Base-by-base conservation (phyloP, 2,329 filamentous ascomycete species). In the Scytalidium lignicola region DNA sequence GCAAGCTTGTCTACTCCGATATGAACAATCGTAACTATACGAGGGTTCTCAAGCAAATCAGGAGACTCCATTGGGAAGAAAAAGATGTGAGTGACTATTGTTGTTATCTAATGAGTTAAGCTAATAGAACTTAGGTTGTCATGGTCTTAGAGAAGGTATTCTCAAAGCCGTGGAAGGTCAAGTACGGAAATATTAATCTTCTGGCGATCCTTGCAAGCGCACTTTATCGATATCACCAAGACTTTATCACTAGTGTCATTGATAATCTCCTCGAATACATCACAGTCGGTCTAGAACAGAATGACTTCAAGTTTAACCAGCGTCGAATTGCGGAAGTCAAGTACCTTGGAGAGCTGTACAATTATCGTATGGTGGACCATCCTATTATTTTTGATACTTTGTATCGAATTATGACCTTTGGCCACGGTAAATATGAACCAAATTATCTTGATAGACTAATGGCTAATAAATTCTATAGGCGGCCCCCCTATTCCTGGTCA, bases 261-360 rank as follows among this genome's bases (percentile, higher is more conserved):
- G 93, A 99, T 65, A 90, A 92, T 55, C 73, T 97, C 5, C 75
- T 97, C 15, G 95, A 99, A 67, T 86, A 88, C 5, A 86, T 99
- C 55, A 86, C 80, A 1, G 79, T 95, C 55, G 93, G 93, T 1
- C 75, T 99, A 2, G 93, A 99, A 68, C 82, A 91, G 58, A 97
- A 97, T 60, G 93, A 99, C 65, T 99, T 96, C 76, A 91, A 95
- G 62, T 95, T 90, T 71, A 96, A 95, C 64, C 93, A 99, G 69
- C 86, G 91, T 51, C 86, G 93, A 19, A 85, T 99, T 54, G 89
- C 95, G 2, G 92, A 97, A 67, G 89, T 96, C 62, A 97, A 96
- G 65, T 99, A 96, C 65, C 76, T 99, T 4, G 91, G 89, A 19
- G 93, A 99, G 68, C 79, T 99, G 9, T 99, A 99, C 72, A 96